Evolutionary conservation across 2,329 filamentous ascomycete species (phyloP).

Genomic region (Kalmusia sp.): DNA sequence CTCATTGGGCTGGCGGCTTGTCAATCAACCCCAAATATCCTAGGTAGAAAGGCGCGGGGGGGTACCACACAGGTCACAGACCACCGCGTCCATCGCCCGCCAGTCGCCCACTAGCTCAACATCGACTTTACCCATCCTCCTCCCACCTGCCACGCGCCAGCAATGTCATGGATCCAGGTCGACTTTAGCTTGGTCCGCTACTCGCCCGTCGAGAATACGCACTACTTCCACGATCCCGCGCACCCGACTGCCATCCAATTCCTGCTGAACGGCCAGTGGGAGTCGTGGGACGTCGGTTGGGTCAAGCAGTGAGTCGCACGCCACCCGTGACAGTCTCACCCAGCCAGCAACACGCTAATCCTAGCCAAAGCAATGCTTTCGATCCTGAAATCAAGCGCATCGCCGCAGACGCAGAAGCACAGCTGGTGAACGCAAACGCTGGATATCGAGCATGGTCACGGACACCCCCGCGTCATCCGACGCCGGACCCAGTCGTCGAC

Average conservation of each 20-base stretch:
- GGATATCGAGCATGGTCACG: conserved; percentile 31
- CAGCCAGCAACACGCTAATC: conserved; percentile 21
- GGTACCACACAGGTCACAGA: neutral
- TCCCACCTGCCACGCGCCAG: conserved; percentile 4
- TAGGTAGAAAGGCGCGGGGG: conserved; percentile 13
- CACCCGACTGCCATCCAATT: conserved; percentile 40
- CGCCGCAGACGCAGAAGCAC: conserved; percentile 34
- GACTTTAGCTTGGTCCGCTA: conserved; percentile 38
- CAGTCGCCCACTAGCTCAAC: neutral
- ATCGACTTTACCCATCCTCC: conserved; percentile 3
- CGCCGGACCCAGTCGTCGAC: too few relatives aligned
- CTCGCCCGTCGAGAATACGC: conserved; percentile 35
- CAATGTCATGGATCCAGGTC: conserved; percentile 38
- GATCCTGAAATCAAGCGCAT: conserved; percentile 39
- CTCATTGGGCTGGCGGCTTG: conserved; percentile 19
- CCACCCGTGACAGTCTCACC: neutral
- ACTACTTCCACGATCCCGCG: conserved; percentile 39
- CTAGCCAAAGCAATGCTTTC: conserved; percentile 27
- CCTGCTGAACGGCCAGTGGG: conserved; percentile 36
- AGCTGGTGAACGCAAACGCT: conserved; percentile 24
- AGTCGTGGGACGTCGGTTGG: conserved; percentile 40
- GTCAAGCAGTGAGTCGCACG: conserved; percentile 32
- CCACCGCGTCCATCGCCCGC: conserved; percentile 2
- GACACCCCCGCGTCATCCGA: conserved; percentile 18
- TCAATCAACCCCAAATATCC: conserved; percentile 21